Evolutionary conservation across 805 yeast genomes (phyloP), one percentile per base, ranked within the genome.

Genomic region (Zygoascus ofunaensis): DNA sequence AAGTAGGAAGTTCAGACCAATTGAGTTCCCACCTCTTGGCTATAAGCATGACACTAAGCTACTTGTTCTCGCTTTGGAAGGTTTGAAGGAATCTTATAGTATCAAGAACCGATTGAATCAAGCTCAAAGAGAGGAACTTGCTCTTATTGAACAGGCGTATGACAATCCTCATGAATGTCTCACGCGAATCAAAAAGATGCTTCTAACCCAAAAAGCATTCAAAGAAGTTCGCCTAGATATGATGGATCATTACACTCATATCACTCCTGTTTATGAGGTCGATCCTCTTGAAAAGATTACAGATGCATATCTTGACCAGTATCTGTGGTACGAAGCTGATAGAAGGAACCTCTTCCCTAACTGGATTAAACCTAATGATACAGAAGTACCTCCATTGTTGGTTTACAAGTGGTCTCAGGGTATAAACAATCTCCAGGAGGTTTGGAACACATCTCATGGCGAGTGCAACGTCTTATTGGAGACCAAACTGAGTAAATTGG

Each of bases 351-450:
- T 92, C 22, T 92, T 92, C 64, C 99, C 99, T 3, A 82, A 80
- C 59, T 92, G 98, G 98, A 73, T 92, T 34, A 92, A 92, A 59
- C 98, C 99, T 5, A 78, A 84, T 53, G 98, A 92, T 55, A 74
- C 84, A 23, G 98, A 92, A 62, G 82, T 92, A 19, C 94, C 97
- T 0, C 98, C 96, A 0, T 62, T 89, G 26, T 68, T 90, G 49
- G 94, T 84, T 1, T 87, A 90, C 64, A 90, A 89, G 58, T 92
- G 96, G 95, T 79, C 87, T 55, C 94, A 85, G 56, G 95, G 95
- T 12, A 71, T 92, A 39, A 90, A 87, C 59, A 86, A 87, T 52
- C 62, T 87, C 43, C 65, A 76, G 8, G 68, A 77, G 30, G 82
- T 90, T 1, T 92, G 98, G 98, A 78, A 80, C 41, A 74, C 80